Base-by-base conservation (phyloP, 148 eudicot species). In the Persicaria tinctoria region DNA sequence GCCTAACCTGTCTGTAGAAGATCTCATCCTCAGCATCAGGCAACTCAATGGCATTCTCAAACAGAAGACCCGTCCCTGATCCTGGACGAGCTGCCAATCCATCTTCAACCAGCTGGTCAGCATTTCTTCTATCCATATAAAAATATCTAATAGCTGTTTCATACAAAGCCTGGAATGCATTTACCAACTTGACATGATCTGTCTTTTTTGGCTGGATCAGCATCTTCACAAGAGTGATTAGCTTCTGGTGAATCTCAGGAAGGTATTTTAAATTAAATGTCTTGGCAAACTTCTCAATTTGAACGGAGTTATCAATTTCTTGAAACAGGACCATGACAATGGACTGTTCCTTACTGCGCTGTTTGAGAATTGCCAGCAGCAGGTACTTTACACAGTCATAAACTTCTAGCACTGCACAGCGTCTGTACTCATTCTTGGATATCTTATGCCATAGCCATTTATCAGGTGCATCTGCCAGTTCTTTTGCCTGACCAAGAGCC, bases 401-500 rank as follows among this genome's bases (percentile, higher is more conserved):
- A 68, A 95, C 86, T 83, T 93, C 97, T 74, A 91, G 80, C 51
- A 91, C 91, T 45, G 97, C 96, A 81, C 97, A 94, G 0, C 98
- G 87, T 72, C 97, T 83, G 78, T 91, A 94, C 79, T 94, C 98
- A 60, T 76, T 78, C 87, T 94, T 94, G 82, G 85, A 86, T 64
- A 94, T 84, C 80, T 94, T 94, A 76, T 90, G 80, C 97, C 96
- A 94, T 74, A 94, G 87, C 96, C 96, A 86, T 80, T 73, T 90
- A 74, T 94, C 98, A 66, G 96, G 89, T 62, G 97, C 93, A 82
- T 94, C 97, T 4, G 87, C 96, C 74, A 94, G 74, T 87, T 91
- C 97, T 73, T 94, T 88, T 10, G 96, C 98, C 90, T 91, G 95
- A 70, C 97, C 85, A 62, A 94, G 91, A 47, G 97, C 89, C 59